phyloP scores from a whole-genome alignment of 2,329 filamentous ascomycete genomes.

The Cordyceps tenuipes region DNA sequence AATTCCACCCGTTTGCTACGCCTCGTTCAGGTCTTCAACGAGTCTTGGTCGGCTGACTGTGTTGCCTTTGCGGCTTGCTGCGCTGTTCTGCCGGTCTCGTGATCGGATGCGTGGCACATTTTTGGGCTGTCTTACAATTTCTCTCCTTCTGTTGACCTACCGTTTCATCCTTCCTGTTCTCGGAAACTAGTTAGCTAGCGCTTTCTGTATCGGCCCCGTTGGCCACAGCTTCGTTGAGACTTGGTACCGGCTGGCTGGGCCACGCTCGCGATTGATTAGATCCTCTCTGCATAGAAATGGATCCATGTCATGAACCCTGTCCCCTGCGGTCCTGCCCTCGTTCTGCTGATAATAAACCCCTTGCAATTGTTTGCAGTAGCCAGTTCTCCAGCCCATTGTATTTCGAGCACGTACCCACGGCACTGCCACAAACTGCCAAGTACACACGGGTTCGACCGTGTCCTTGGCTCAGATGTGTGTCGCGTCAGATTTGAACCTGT shows the following conservation, averaged over 20 bases:
- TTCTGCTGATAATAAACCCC: neutral
- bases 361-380: neutral
- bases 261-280: constrained; percentile 6
- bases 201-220: neutral
- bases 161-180: neutral
- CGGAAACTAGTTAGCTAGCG: neutral
- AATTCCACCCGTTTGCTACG: neutral
- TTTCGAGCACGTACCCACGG: neutral
- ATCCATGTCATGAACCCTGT: neutral
- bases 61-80: neutral
- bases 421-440: neutral
- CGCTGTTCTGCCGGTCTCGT: constrained; percentile 3
- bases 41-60: neutral
- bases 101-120: neutral
- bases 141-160: neutral
- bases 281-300: constrained; percentile 4
- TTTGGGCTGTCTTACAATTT: neutral
- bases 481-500: neutral
- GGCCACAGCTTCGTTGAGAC: neutral
- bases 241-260: neutral
- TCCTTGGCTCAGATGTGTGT: no score
- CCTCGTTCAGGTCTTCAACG: no score
- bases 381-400: neutral
- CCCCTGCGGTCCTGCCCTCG: neutral
- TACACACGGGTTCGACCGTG: neutral